Evolutionary conservation across 345 rosid genomes (phyloP).

Genomic region (Brassica nigra): DNA sequence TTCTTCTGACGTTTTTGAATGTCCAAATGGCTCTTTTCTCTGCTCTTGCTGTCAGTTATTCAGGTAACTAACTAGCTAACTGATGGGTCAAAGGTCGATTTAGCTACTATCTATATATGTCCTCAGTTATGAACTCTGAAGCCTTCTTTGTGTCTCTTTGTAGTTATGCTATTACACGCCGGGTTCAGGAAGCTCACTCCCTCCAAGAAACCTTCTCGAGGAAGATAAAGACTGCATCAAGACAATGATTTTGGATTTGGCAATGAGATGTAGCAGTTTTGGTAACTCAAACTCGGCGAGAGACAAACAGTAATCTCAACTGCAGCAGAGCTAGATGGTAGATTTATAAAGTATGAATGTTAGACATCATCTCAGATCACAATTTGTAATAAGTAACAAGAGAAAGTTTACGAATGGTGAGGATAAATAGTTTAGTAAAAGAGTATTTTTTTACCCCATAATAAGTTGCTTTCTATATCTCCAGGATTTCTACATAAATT

Average conservation of each 20-base stretch:
- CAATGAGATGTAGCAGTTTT: conserved; percentile 25
- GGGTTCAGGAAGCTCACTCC: conserved; percentile 77
- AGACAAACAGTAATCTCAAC: neutral
- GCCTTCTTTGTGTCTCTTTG: neutral
- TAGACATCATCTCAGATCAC: conserved; percentile 7
- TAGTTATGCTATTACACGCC: conserved; percentile 80
- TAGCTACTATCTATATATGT: neutral
- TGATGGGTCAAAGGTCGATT: neutral
- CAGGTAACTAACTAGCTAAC: conserved; percentile 49
- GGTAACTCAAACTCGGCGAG: neutral
- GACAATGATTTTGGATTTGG: conserved; percentile 2
- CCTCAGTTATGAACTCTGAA: neutral
- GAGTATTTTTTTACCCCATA: neutral
- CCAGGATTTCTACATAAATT: neutral
- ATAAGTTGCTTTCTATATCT: neutral
- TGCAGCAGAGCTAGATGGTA: conserved; percentile 6
- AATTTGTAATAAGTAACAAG: conserved; percentile 1
- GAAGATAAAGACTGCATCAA: conserved; percentile 31
- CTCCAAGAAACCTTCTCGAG: conserved; percentile 52
- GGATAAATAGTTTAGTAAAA: neutral
- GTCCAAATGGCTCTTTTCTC: conserved; percentile 86
- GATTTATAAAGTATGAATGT: conserved; percentile 18
- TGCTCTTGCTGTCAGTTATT: conserved; percentile 67
- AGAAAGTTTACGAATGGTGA: neutral
- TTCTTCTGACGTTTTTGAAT: conserved; percentile 66